Percentiles rank a stretch among this genome's conserved stretches.
Conservation (phyloP, 805 yeast genomes). For the Schizosaccharomyces cryophilus region DNA sequence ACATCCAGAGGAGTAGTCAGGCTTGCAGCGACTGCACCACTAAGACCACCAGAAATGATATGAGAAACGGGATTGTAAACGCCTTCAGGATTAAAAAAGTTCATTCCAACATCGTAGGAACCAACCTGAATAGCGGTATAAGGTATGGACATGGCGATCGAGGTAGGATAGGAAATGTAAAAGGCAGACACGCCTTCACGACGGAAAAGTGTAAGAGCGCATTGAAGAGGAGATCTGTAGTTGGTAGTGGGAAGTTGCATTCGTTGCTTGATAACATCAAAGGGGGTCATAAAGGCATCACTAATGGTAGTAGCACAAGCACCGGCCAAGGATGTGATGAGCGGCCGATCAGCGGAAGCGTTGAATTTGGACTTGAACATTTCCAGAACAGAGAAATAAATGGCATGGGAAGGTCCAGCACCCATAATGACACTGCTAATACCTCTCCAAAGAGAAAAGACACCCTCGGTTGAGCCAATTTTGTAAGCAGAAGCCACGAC, state of each 20-base stretch:
- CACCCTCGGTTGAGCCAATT: slow-evolving; percentile 74
- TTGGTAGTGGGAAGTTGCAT: slow-evolving; percentile 38
- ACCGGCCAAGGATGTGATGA: slow-evolving; percentile 70
- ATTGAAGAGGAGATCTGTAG: slow-evolving; percentile 10
- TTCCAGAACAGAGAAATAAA: slow-evolving; percentile 86
- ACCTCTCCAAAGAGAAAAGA: slow-evolving; percentile 76
- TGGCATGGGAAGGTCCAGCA: slow-evolving; percentile 98
- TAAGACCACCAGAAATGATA: slow-evolving; percentile 77
- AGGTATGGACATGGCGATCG: slow-evolving; percentile 74
- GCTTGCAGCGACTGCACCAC: slow-evolving; percentile 91
- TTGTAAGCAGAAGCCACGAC: slow-evolving; percentile 44
- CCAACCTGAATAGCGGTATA: slow-evolving; percentile 88
- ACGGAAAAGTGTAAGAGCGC: slow-evolving; percentile 14
- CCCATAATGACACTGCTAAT: slow-evolving; percentile 77
- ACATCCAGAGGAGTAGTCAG: slow-evolving; percentile 87
- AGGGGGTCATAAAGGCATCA: slow-evolving; percentile 93
- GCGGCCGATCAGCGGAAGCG: slow-evolving; percentile 27
- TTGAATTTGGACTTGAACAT: slow-evolving; percentile 36
- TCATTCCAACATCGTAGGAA: slow-evolving; percentile 65
- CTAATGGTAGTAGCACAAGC: slow-evolving; percentile 78
- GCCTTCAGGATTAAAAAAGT: slow-evolving; percentile 47
- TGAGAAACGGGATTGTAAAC: slow-evolving; percentile 72
- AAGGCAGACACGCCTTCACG: slow-evolving; percentile 39
- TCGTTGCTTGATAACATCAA: slow-evolving; percentile 83
- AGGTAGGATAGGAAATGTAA: slow-evolving; percentile 82